Conservation (phyloP, 345 rosid species). For the Melaleuca alternifolia region DNA sequence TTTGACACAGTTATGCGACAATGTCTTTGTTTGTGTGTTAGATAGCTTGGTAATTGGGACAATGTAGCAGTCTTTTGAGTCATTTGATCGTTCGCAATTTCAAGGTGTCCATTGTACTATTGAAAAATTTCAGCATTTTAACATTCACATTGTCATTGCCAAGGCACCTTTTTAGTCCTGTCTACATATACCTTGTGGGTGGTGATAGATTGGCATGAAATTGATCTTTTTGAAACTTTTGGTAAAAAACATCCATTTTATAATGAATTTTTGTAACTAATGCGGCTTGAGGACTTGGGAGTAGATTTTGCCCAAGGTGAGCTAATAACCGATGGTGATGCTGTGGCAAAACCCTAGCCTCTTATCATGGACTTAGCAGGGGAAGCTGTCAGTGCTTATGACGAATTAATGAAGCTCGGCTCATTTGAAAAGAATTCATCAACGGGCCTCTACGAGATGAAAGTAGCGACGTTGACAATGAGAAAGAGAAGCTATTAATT, state of each 20-base stretch:
- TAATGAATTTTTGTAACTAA: background rate
- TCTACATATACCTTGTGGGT: background rate
- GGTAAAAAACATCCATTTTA: background rate
- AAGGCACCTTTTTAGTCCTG: background rate
- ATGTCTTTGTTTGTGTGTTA: background rate
- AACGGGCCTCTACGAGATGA: slow-evolving; percentile 21
- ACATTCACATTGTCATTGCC: background rate
- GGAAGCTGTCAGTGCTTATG: slow-evolving; percentile 74
- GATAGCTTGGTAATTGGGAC: background rate
- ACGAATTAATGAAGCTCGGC: slow-evolving; percentile 51
- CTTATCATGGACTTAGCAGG: slow-evolving; percentile 61
- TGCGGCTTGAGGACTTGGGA: slow-evolving; percentile 54
- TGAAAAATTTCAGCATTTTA: background rate
- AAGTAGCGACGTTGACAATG: slow-evolving; percentile 37
- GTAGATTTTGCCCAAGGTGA: slow-evolving; percentile 62
- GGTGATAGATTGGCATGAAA: background rate
- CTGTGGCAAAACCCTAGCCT: slow-evolving; percentile 18
- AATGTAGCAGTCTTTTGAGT: background rate
- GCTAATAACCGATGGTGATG: slow-evolving; percentile 18
- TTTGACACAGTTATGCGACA: background rate
- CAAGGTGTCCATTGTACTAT: background rate
- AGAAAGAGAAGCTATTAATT: slow-evolving; percentile 60
- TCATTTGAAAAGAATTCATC: slow-evolving; percentile 52
- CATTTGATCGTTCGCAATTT: background rate
- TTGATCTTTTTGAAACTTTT: background rate